Base-by-base conservation (phyloP, 2,329 filamentous ascomycete species). In the Purpureocillium takamizusanense region DNA sequence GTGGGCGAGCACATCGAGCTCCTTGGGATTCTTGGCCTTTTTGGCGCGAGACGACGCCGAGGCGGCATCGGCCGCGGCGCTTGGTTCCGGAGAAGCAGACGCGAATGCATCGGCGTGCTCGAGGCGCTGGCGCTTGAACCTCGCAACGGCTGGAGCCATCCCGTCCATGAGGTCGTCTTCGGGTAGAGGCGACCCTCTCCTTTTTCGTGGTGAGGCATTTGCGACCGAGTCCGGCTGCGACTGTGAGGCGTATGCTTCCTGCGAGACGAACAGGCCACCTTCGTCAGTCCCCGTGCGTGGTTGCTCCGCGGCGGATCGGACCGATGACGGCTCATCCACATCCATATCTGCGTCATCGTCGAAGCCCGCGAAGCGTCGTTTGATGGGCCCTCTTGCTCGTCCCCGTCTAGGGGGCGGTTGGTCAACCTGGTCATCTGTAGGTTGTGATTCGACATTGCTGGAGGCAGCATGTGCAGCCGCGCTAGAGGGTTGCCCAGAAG, bases 121-220 rank as follows among this genome's bases (percentile, higher is more conserved):
- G 15, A 86, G 68, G 18, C 82, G 79, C 16, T 83, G 80, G n/a
- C 81, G 78, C 57, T 94, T 97, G 54, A 88, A 76, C 5, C 79
- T 79, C 21, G 83, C 78, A 4, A 85, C 80, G 1, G 81, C 86
- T 0, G 88, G 85, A 2, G 89, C 78, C 39, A 95, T 74, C 16
- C 74, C 70, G 12, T 87, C 79, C 56, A 90, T 76, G 8, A 83
- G 60, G 33, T 83, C 74, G 38, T 76, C 62, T 36, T 69, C 60
- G 1, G 56, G 57, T 0, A 65, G 46, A 4, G 63, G 59, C 2
- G 66, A 61, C 4, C 65, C 63, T 3, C 53, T 55, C 17, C 74
- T 60, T 49, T 78, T 78, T 23, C 66, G 63, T 14, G 62, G 57
- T 2, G 56, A 54, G 30, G 43, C 47, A 17, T 51, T 46, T 14